Percentiles rank a stretch among this genome's conserved stretches.
Conservation (phyloP, 1,284 basidiomycete species). For the Puccinia horiana region DNA sequence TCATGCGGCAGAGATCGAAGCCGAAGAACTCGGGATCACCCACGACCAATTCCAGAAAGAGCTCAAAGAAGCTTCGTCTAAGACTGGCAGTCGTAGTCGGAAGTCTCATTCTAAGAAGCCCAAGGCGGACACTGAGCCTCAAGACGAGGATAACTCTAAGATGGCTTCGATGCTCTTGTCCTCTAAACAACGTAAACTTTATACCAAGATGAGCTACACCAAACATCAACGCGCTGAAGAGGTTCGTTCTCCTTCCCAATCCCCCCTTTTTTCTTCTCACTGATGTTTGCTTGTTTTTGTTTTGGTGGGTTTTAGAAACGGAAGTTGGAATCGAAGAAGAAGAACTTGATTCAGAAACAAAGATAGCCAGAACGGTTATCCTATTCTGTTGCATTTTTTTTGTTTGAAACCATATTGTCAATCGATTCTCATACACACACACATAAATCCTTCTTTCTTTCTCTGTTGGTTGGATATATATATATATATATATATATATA, state of each 20-base stretch:
- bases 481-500: too few species aligned
- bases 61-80: constrained; percentile 62
- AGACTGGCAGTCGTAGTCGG: too few species aligned
- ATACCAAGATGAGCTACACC: constrained; percentile 44
- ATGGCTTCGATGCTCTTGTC: constrained; percentile 35
- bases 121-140: constrained; percentile 39
- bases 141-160: constrained; percentile 48
- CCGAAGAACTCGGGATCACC: constrained; percentile 84
- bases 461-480: too few species aligned
- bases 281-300: constrained; percentile 3
- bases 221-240: constrained; percentile 46
- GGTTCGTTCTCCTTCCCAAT: constrained; percentile 8
- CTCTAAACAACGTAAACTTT: constrained; percentile 41
- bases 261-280: neutral
- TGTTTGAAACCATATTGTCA: too few species aligned
- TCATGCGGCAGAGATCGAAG: constrained; percentile 86
- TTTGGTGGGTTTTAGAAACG: constrained; percentile 5
- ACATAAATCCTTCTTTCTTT: too few species aligned
- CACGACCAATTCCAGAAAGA: constrained; percentile 75
- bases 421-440: neutral
- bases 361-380: neutral
- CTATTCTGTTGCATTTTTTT: neutral
- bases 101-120: neutral
- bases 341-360: constrained; percentile 19
- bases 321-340: constrained; percentile 45